Evolutionary conservation across 495 filamentous ascomycete species (phyloP).

Genomic region (Hypomontagnella submonticulosa): DNA sequence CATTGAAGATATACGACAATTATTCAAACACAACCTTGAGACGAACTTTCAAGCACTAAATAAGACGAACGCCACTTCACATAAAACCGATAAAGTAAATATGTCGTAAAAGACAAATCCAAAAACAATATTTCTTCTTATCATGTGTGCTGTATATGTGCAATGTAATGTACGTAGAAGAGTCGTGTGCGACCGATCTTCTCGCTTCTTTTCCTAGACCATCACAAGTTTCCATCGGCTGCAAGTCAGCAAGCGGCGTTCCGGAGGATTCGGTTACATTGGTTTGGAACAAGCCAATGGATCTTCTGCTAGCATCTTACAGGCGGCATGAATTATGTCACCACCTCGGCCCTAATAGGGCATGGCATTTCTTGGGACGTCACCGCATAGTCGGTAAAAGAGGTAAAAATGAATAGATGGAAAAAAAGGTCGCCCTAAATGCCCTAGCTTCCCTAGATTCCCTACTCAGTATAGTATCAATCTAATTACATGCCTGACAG

Average conservation of each 20-base stretch:
- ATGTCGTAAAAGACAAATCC: too few species aligned
- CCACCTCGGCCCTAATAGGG: constrained; percentile 35
- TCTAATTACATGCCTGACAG: constrained; percentile 14
- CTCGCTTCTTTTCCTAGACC: constrained; percentile 5
- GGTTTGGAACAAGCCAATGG: constrained; percentile 36
- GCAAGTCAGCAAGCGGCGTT: constrained; percentile 40
- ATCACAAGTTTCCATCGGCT: constrained; percentile 30
- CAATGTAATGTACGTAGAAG: not conserved
- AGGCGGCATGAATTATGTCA: constrained; percentile 42
- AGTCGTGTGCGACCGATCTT: constrained; percentile 2
- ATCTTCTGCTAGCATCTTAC: constrained; percentile 34
- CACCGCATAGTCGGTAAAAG: constrained; percentile 41
- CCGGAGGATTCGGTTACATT: constrained; percentile 43
- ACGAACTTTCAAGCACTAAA: too few species aligned
- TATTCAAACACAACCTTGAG: too few species aligned
- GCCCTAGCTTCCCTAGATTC: not conserved
- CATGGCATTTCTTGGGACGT: constrained; percentile 39
- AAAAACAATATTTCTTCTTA: not conserved
- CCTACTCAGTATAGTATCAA: constrained; percentile 1
- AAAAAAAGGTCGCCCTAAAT: not conserved
- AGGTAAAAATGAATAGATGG: constrained; percentile 4
- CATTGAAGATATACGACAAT: too few species aligned
- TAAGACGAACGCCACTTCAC: too few species aligned
- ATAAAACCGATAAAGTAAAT: too few species aligned
- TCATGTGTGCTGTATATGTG: not conserved